A percentile compares a stretch with the other conserved stretches of the same genome.
Conservation (phyloP, 495 filamentous ascomycete species). For the Xylaria nigripes region DNA sequence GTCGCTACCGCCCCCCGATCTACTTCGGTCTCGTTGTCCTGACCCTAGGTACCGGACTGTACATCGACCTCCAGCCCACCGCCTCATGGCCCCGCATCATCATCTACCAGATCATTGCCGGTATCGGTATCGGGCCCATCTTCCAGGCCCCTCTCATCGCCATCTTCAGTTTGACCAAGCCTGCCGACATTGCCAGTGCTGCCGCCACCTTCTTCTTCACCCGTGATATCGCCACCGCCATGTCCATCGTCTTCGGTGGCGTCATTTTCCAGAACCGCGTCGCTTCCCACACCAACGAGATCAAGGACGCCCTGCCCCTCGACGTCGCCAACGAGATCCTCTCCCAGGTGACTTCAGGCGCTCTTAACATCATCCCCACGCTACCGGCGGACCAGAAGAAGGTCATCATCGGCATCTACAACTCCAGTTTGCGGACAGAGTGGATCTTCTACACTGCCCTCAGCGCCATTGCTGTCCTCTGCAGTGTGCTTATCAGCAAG, state of each 20-base stretch:
- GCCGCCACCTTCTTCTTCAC: slow-evolving; percentile 20
- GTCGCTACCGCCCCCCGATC: not conserved
- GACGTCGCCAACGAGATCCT: too few relatives aligned
- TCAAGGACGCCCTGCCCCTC: too few relatives aligned
- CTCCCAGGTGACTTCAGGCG: too few relatives aligned
- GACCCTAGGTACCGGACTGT: not conserved
- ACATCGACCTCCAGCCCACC: not conserved
- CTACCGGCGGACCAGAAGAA: too few relatives aligned
- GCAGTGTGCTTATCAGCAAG: too few relatives aligned
- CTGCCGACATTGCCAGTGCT: slow-evolving; percentile 2
- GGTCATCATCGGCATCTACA: too few relatives aligned
- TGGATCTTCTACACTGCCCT: too few relatives aligned
- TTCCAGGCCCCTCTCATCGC: slow-evolving; percentile 7
- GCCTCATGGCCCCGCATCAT: slow-evolving; percentile 11
- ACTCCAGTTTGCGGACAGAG: too few relatives aligned
- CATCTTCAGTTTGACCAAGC: slow-evolving; percentile 11
- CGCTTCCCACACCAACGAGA: too few relatives aligned
- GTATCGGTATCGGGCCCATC: slow-evolving; percentile 9
- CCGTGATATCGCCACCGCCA: slow-evolving; percentile 44
- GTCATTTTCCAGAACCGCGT: slow-evolving; percentile 56
- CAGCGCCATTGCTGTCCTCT: too few relatives aligned
- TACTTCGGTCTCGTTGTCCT: not conserved
- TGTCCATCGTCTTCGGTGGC: slow-evolving; percentile 48
- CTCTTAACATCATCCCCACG: too few relatives aligned
- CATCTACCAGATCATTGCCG: slow-evolving; percentile 15